Percentiles rank a stretch among this genome's conserved stretches.
Evolutionary conservation across 106 monocot genomes (phyloP).

Genomic region (Hemerocallis citrina): DNA sequence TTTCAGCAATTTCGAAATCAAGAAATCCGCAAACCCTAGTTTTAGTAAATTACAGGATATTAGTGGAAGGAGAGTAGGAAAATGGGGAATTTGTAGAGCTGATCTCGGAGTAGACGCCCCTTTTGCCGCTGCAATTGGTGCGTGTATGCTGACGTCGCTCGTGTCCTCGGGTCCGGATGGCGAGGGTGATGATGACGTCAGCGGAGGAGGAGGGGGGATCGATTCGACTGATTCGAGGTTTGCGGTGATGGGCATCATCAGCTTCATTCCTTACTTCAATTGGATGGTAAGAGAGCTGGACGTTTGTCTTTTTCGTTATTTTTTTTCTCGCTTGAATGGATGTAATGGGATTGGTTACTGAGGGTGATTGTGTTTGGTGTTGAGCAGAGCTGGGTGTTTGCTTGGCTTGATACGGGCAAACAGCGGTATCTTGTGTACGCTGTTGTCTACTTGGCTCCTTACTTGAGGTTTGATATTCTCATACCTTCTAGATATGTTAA

Average conservation of each 20-base stretch:
- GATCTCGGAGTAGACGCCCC: constrained; percentile 72
- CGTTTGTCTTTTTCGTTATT: neutral
- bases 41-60: neutral
- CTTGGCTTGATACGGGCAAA: constrained; percentile 78
- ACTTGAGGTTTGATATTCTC: constrained; percentile 83
- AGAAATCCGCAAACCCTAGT: constrained; percentile 4
- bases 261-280: constrained; percentile 96
- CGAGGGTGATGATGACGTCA: constrained; percentile 24
- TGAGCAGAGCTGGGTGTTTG: constrained; percentile 99
- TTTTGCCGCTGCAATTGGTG: constrained; percentile 77
- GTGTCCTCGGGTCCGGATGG: constrained; percentile 27
- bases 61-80: constrained; percentile 5
- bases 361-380: neutral
- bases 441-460: constrained; percentile 84
- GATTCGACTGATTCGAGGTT: constrained; percentile 71
- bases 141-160: constrained; percentile 71
- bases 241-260: constrained; percentile 83
- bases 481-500: too few species aligned
- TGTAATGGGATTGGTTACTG: neutral
- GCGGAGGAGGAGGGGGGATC: constrained; percentile 24
- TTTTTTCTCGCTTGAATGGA: neutral
- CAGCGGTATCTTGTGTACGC: constrained; percentile 81
- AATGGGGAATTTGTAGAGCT: constrained; percentile 28
- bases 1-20: neutral
- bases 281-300: constrained; percentile 56